Percentiles rank a stretch among this genome's conserved stretches.
These are phyloP conservation scores for Actinidia arguta DNA, from an alignment of 179 eudicot species.

Conservation along the genomic window DNA sequence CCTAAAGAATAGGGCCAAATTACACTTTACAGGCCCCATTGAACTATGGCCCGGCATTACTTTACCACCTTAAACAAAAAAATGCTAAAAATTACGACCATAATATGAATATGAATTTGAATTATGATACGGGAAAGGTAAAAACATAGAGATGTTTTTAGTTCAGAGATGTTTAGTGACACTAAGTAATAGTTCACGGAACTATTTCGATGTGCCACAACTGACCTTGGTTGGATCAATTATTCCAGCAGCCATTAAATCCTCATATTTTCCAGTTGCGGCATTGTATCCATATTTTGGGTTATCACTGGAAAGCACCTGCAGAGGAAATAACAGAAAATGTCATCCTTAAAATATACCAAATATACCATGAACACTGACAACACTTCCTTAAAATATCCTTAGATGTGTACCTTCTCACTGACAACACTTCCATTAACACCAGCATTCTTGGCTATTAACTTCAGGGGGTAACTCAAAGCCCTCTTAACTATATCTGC, in stretches of 20 bases:
- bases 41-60: too few relatives aligned
- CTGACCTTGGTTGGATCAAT: conserved; percentile 96
- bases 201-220: not conserved
- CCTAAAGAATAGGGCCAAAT: too few relatives aligned
- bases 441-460: conserved; percentile 99
- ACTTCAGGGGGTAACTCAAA: conserved; percentile 87
- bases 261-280: conserved; percentile 94
- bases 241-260: conserved; percentile 96
- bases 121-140: too few relatives aligned
- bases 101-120: too few relatives aligned
- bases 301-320: conserved; percentile 82
- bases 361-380: not conserved
- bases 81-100: too few relatives aligned
- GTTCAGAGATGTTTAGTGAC: too few relatives aligned
- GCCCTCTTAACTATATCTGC: conserved; percentile 96
- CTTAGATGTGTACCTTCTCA: conserved; percentile 72
- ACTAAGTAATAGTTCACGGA: too few relatives aligned
- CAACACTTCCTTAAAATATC: too few relatives aligned
- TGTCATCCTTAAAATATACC: not conserved
- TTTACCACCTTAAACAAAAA: too few relatives aligned
- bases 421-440: conserved; percentile 97
- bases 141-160: too few relatives aligned
- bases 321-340: conserved; percentile 13
- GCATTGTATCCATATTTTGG: conserved; percentile 89
- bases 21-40: too few relatives aligned